phyloP scores from a whole-genome alignment of 768 basidiomycete genomes.

The Cystofilobasidium ferigula region DNA sequence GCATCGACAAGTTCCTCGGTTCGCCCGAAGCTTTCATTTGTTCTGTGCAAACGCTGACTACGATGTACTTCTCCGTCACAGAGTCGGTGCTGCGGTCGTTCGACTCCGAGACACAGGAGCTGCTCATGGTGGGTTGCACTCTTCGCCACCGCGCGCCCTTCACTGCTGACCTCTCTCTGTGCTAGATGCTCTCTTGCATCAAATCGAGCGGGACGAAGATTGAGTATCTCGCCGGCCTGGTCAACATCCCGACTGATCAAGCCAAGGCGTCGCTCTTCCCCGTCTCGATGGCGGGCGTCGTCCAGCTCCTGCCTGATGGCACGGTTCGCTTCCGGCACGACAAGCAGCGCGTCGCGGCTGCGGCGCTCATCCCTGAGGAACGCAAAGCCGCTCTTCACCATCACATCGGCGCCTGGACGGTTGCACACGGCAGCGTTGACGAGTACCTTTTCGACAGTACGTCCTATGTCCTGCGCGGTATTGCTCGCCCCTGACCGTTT shows the following conservation, averaged over 20 bases:
- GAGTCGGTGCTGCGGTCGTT: neutral
- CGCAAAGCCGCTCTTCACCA: neutral
- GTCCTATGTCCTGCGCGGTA: neutral
- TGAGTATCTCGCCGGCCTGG: neutral
- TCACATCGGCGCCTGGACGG: neutral
- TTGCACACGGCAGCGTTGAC: neutral
- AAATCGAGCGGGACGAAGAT: conserved; percentile 8
- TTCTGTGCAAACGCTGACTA: too few relatives aligned
- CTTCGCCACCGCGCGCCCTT: too few relatives aligned
- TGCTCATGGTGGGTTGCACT: neutral
- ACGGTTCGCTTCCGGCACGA: conserved; percentile 21
- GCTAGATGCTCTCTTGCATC: conserved; percentile 18
- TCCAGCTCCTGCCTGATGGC: neutral
- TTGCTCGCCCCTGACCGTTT: neutral
- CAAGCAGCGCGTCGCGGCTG: neutral
- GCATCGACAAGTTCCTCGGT: conserved; percentile 3
- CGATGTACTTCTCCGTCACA: neutral
- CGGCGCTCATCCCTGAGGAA: neutral
- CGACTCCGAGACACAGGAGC: neutral
- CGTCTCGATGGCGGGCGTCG: neutral
- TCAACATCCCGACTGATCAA: neutral
- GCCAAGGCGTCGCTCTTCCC: neutral
- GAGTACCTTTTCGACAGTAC: conserved; percentile 7
- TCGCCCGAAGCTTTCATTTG: neutral
- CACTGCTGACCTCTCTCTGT: neutral